Conservation (phyloP, 2,329 filamentous ascomycete genomes). For the Periconia sp. region DNA sequence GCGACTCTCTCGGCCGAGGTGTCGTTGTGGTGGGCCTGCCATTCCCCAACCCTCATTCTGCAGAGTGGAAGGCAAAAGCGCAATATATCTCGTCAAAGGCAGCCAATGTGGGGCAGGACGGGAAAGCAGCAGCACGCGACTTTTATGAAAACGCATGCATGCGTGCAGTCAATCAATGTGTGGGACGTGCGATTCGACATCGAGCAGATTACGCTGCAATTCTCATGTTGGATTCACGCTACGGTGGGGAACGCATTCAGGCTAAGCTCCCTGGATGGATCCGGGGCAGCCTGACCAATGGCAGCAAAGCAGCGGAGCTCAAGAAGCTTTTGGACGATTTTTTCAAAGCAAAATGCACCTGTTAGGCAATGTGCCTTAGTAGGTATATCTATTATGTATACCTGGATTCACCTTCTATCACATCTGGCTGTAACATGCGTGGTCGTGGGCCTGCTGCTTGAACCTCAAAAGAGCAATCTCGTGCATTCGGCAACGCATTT, state of each 20-base stretch:
- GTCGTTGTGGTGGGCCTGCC: slow-evolving; percentile 91
- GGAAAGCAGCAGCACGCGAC: slow-evolving; percentile 61
- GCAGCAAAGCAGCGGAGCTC: slow-evolving; percentile 49
- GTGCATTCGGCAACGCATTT: no score
- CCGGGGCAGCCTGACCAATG: slow-evolving; percentile 60
- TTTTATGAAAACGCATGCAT: slow-evolving; percentile 96
- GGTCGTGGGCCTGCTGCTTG: no score
- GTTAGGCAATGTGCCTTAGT: no score
- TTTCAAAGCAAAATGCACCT: slow-evolving; percentile 33
- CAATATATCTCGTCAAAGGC: slow-evolving; percentile 75
- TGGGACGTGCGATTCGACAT: slow-evolving; percentile 89
- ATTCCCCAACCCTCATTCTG: slow-evolving; percentile 85
- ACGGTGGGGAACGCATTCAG: slow-evolving; percentile 71
- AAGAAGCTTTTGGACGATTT: slow-evolving; percentile 39
- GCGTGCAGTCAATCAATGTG: slow-evolving; percentile 95
- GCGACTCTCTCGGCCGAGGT: slow-evolving; percentile 82
- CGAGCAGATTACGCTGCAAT: slow-evolving; percentile 88
- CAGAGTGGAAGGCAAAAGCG: slow-evolving; percentile 91
- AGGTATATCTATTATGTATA: no score
- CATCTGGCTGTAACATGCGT: no score
- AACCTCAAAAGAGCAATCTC: no score
- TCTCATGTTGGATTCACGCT: slow-evolving; percentile 79
- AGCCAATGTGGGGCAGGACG: slow-evolving; percentile 38
- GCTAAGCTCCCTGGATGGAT: slow-evolving; percentile 91
- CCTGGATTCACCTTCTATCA: no score